Evolutionary conservation across 345 rosid genomes (phyloP).

Genomic region (Clarkia xantiana): DNA sequence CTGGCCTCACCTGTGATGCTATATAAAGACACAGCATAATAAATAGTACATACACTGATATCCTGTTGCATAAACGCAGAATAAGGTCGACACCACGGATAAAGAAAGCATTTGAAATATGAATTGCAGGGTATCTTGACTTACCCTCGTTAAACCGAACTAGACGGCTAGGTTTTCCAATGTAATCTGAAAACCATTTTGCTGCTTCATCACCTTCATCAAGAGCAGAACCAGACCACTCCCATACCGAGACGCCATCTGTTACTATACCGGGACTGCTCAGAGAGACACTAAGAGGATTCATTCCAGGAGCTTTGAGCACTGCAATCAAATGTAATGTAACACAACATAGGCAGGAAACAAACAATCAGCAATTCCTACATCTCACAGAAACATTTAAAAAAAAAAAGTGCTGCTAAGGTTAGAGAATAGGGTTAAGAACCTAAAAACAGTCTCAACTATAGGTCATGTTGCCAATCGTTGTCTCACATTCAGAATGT

Average conservation of each 20-base stretch:
- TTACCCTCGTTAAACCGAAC: slow-evolving; percentile 75
- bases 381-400: background rate
- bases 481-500: too few species aligned
- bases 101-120: too few species aligned
- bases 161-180: slow-evolving; percentile 67
- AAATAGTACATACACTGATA: background rate
- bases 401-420: background rate
- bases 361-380: background rate
- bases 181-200: slow-evolving; percentile 57
- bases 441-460: too few species aligned
- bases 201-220: slow-evolving; percentile 90
- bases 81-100: too few species aligned
- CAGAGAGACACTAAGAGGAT: slow-evolving; percentile 42
- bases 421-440: too few species aligned
- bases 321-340: slow-evolving; percentile 21
- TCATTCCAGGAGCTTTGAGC: slow-evolving; percentile 76
- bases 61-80: background rate
- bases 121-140: background rate
- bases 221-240: slow-evolving; percentile 82
- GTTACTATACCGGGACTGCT: slow-evolving; percentile 25
- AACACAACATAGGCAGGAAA: background rate
- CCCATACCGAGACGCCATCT: slow-evolving; percentile 72
- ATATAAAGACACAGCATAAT: slow-evolving; percentile 4
- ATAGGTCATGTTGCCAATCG: too few species aligned
- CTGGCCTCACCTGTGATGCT: slow-evolving; percentile 58